phyloP scores from a whole-genome alignment of 257 asterid species.

The Dorcoceras hygrometricum region DNA sequence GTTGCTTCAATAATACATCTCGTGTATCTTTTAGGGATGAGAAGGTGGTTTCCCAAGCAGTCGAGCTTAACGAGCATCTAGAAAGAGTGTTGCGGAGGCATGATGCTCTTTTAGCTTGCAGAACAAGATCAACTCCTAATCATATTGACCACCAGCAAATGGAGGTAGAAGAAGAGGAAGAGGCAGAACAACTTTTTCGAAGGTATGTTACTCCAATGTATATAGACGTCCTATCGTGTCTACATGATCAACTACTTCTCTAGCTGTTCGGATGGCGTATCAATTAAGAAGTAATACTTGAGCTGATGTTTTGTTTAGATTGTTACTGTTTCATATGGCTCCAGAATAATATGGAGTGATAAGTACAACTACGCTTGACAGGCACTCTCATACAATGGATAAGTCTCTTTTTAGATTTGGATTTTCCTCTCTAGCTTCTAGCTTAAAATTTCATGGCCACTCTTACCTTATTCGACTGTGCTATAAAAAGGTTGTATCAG shows the following conservation, averaged over 20 bases:
- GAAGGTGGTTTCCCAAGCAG: slow-evolving; percentile 53
- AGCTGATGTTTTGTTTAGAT: neutral
- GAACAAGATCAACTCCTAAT: slow-evolving; percentile 49
- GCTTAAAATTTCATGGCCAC: neutral
- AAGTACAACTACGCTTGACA: neutral
- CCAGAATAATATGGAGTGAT: neutral
- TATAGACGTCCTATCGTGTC: neutral
- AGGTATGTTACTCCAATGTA: slow-evolving; percentile 41
- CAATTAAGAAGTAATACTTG: neutral
- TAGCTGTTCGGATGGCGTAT: neutral
- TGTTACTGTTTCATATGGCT: neutral
- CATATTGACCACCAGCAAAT: slow-evolving; percentile 39
- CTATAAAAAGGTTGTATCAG: neutral
- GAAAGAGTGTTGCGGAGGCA: slow-evolving; percentile 72
- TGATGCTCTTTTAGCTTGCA: slow-evolving; percentile 60
- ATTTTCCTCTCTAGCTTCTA: neutral
- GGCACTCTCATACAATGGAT: neutral
- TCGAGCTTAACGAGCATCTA: slow-evolving; percentile 87
- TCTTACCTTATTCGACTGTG: neutral
- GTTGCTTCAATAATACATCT: neutral
- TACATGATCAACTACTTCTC: neutral
- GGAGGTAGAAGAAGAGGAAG: slow-evolving; percentile 70
- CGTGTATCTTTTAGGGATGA: slow-evolving; percentile 42
- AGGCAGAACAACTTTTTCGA: slow-evolving; percentile 74
- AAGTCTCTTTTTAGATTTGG: neutral